Evolutionary conservation across 2,329 filamentous ascomycete genomes (phyloP), one percentile per base, ranked within the genome.

Genomic region (Diplocarpon mali): DNA sequence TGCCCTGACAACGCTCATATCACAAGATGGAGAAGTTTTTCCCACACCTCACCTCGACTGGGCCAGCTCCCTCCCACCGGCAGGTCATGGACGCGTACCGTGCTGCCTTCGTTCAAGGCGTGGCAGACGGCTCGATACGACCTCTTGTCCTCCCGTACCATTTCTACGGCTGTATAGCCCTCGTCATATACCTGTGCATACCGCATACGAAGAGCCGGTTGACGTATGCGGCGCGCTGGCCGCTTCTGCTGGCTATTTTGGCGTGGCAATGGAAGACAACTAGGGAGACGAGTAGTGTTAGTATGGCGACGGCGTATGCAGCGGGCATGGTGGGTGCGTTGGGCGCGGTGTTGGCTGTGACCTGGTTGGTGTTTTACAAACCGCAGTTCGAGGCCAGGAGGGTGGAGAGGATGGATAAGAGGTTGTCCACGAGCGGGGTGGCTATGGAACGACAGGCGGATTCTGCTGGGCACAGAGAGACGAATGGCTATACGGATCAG

Each of bases 361-460:
- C 68, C 15, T 57, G 75, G 54, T 58, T 81, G 17, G 59, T 80
- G 1, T 75, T 73, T 63, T 71, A 66, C 37, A 62, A 65, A 14
- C 74, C 76, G 3, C 77, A 80, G 58, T 71, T 70, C 57, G 72
- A 76, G 15, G 70, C 70, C 0, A 73, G 69, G 49, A 68, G 76
- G 50, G 50, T 62, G 8, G 46, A 58, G 41, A 55, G 48, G 42
- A 67, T 62, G 52, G 40, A 15, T 11, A 41, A 30, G 46, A 43
- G 15, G 35, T 11, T 35, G 24, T 20, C 17, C 40, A 44, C 31
- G 39, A 40, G 30, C 35, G 16, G 17, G 29, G 28, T 16, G 12
- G 40, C 11, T 34, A n/a, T 24, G 20, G 20, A 7, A 24, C 7
- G 20, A 3, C 20, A 24, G 11, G 15, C 11, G 31, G 10, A 29